Conservation (phyloP, 2,329 filamentous ascomycete species). For the Monosporascus sp. region DNA sequence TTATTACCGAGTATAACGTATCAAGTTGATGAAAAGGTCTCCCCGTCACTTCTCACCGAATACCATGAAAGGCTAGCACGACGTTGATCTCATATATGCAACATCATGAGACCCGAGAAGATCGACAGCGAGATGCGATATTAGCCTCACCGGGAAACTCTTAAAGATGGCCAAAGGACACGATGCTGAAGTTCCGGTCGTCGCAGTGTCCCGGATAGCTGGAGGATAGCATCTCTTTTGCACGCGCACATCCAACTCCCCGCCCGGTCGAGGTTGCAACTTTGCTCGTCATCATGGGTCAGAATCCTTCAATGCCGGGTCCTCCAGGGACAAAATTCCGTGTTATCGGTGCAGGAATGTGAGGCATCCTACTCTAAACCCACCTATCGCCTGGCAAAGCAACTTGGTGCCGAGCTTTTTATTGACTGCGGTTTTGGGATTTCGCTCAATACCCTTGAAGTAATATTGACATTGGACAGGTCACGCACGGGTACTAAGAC, state of each 20-base stretch:
- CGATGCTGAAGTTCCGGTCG: background rate
- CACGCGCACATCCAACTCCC: background rate
- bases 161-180: background rate
- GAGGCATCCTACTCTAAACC: constrained; percentile 10
- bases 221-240: background rate
- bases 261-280: background rate
- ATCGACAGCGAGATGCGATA: background rate
- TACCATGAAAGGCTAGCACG: background rate
- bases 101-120: background rate
- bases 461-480: constrained; percentile 17
- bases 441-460: background rate
- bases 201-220: background rate
- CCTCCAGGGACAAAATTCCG: constrained; percentile 28
- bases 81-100: background rate
- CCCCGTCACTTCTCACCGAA: background rate
- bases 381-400: background rate
- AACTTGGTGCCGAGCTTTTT: no score
- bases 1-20: constrained; percentile 1
- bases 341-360: constrained; percentile 32
- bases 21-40: background rate
- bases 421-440: background rate
- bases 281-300: constrained; percentile 22
- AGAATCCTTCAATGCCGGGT: constrained; percentile 25
- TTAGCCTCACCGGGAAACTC: background rate
- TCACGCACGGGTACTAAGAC: constrained; percentile 33